Conservation (phyloP, 306 rosid genomes). For the Adenanthera pavonina region DNA sequence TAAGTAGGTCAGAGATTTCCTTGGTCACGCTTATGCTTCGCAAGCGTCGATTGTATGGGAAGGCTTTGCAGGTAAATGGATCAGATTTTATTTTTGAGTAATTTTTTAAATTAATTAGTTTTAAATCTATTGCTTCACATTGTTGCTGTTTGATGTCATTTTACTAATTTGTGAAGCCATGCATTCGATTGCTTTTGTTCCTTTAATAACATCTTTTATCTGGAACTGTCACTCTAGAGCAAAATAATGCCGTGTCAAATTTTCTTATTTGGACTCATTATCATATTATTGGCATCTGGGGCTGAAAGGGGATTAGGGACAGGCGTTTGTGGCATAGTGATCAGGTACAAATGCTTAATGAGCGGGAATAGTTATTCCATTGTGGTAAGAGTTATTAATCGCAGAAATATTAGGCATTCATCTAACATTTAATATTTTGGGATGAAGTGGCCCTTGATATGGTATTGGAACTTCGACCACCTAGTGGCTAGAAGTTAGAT, state of each 20-base stretch:
- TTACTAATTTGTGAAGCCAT: not conserved
- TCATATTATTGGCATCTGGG: not conserved
- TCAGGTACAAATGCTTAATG: not conserved
- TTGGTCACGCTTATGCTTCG: conserved; percentile 57
- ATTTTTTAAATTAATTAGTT: not conserved
- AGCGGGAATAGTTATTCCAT: not conserved
- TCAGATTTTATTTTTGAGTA: conserved; percentile 1
- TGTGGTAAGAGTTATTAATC: not conserved
- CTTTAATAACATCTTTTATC: conserved; percentile 12
- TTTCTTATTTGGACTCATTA: conserved; percentile 12
- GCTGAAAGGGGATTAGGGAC: not conserved
- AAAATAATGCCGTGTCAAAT: conserved; percentile 6
- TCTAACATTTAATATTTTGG: not conserved
- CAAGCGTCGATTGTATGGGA: conserved; percentile 53
- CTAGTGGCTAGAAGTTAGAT: not conserved
- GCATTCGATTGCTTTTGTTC: conserved; percentile 14
- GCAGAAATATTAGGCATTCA: not conserved
- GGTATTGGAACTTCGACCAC: not conserved
- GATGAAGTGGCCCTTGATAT: conserved; percentile 1
- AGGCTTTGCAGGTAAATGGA: conserved; percentile 84
- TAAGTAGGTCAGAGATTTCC: conserved; percentile 59
- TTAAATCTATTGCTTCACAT: not conserved
- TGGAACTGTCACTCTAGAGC: not conserved
- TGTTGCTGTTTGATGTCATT: conserved; percentile 11
- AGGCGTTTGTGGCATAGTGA: not conserved